A percentile compares a stretch with the other conserved stretches of the same genome.
Conservation (phyloP, 306 rosid genomes). For the Hippophae rhamnoides region DNA sequence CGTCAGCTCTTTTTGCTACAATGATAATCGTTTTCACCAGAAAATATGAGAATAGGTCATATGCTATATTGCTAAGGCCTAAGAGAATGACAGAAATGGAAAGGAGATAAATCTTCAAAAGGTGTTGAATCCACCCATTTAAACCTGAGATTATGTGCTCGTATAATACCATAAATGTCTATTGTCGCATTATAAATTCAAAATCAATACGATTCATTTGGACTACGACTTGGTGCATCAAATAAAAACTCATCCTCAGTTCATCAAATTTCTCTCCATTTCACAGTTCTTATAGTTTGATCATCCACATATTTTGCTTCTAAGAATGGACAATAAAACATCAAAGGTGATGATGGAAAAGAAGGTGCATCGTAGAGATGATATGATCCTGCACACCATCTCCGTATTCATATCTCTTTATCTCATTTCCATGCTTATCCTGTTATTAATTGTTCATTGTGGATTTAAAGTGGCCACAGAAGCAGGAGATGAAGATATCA, state of each 20-base stretch:
- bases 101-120: not conserved
- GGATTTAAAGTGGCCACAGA: conserved; percentile 30
- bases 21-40: not conserved
- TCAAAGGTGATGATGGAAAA: not conserved
- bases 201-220: not conserved
- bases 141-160: too few relatives aligned
- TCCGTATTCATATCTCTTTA: conserved; percentile 18
- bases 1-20: not conserved
- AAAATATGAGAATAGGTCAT: not conserved
- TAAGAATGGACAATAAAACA: conserved; percentile 14
- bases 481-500: not conserved
- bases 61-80: not conserved
- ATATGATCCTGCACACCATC: conserved; percentile 8
- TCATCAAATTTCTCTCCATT: not conserved
- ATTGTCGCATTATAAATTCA: conserved; percentile 1
- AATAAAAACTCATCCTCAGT: not conserved
- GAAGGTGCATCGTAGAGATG: conserved; percentile 13
- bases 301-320: not conserved
- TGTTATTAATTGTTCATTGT: conserved; percentile 27
- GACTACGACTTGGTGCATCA: not conserved
- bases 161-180: not conserved
- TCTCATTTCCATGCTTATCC: conserved; percentile 23
- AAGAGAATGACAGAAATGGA: not conserved
- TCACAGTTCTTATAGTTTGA: not conserved
- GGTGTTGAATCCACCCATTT: too few relatives aligned